Base-by-base conservation (phyloP, 768 basidiomycete species). In the Mycena rosella region DNA sequence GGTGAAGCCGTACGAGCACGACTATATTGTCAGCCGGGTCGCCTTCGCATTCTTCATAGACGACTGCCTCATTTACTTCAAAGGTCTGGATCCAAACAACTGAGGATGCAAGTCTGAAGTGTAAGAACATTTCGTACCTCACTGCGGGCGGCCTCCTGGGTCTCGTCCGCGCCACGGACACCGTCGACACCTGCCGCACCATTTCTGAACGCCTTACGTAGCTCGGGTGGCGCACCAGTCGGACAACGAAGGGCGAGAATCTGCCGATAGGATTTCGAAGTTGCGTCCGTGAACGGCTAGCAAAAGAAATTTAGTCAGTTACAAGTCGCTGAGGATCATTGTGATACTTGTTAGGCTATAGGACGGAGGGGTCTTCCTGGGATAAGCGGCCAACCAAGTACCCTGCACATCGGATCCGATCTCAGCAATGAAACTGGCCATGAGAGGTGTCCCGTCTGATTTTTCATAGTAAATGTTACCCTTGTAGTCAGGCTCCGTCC, bases 321-420 rank as follows among this genome's bases (percentile, higher is more conserved):
- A 51, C 59, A 48, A 48, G 48, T 61, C n/a, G n/a, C n/a, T n/a
- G n/a, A n/a, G n/a, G n/a, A n/a, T n/a, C n/a, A n/a, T n/a, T n/a
- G n/a, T n/a, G n/a, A n/a, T n/a, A n/a, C n/a, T n/a, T n/a, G n/a
- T 61, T 45, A 45, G 7, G 10, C 6, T 5, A 10, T 5, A 10
- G 3, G 47, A 47, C 20, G 60, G 60, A n/a, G 6, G 8, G 7
- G 40, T 61, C 17, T 40, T 24, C 1, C n/a, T n/a, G n/a, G 60
- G 60, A 22, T 61, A 61, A 2, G 60, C 60, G 3, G 48, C 36
- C 48, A 61, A 29, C 52, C 52, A 54, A 6, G 61, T 63, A 1
- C 61, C 61, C 27, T 63, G 44, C 3, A 9, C n/a, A 4, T 5
- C n/a, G 10, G 52, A 54, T 24, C 61, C 61, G 11, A 63, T 44